phyloP scores from a whole-genome alignment of 345 rosid genomes.

The Ailanthus altissimus region DNA sequence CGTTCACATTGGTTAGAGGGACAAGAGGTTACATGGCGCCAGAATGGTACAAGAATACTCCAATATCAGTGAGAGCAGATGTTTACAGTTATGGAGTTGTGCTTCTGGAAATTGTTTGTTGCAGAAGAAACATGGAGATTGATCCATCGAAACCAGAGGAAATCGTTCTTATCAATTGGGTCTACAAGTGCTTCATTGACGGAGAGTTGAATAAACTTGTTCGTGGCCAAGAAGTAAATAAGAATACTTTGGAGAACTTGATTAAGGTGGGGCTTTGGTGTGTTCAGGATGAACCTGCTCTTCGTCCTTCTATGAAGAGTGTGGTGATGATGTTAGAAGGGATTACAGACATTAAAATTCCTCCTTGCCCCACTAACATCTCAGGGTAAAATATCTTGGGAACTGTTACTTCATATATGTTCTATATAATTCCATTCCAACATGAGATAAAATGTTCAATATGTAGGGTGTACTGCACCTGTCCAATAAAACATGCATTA shows the following conservation, averaged over 20 bases:
- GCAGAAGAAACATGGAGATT: conserved; percentile 23
- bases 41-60: conserved; percentile 22
- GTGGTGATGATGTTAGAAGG: conserved; percentile 12
- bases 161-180: conserved; percentile 3
- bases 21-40: conserved; percentile 18
- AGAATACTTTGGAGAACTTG: not conserved
- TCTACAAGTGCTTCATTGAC: conserved; percentile 1
- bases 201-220: conserved; percentile 15
- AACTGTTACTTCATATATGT: not conserved
- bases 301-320: conserved; percentile 11
- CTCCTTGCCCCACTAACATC: not conserved
- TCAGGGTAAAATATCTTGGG: not conserved
- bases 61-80: conserved; percentile 28
- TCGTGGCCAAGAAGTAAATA: not conserved
- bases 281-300: conserved; percentile 11
- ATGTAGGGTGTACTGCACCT: too few relatives aligned
- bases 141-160: not conserved
- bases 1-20: not conserved
- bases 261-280: conserved; percentile 9
- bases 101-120: conserved; percentile 24
- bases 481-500: not conserved
- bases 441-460: not conserved
- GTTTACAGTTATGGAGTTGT: conserved; percentile 28
- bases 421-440: not conserved
- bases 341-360: not conserved